Evolutionary conservation across 768 basidiomycete species (phyloP).

Genomic region (Thelephora aurantiotincta): DNA sequence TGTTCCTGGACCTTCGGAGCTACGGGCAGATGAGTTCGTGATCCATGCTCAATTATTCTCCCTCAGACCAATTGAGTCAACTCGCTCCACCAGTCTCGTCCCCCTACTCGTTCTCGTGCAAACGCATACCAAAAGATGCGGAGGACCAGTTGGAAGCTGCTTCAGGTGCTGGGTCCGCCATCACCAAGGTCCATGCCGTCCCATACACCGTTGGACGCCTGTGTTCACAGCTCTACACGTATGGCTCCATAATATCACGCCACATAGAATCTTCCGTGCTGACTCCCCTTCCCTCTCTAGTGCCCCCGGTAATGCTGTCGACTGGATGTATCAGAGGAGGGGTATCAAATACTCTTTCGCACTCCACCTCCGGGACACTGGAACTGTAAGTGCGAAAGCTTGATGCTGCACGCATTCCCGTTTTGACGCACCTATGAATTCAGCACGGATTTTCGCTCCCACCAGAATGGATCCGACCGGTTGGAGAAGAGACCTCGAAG

Average conservation of each 20-base stretch:
- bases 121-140: slow-evolving; percentile 45
- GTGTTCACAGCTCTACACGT: slow-evolving; percentile 30
- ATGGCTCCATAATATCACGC: slow-evolving; percentile 9
- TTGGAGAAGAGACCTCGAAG: slow-evolving; percentile 60
- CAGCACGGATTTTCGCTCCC: slow-evolving; percentile 75
- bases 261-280: slow-evolving; percentile 1
- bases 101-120: slow-evolving; percentile 65
- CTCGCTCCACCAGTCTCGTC: slow-evolving; percentile 41
- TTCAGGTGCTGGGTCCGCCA: slow-evolving; percentile 45
- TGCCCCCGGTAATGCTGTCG: slow-evolving; percentile 51
- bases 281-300: slow-evolving; percentile 9
- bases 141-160: slow-evolving; percentile 68
- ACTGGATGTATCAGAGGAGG: slow-evolving; percentile 45
- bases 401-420: background rate
- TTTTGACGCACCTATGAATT: background rate
- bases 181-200: slow-evolving; percentile 39
- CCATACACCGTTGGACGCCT: slow-evolving; percentile 38
- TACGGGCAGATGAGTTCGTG: slow-evolving; percentile 77
- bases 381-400: slow-evolving; percentile 33
- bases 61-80: background rate
- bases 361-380: slow-evolving; percentile 54
- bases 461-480: slow-evolving; percentile 55
- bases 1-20: slow-evolving; percentile 63
- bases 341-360: slow-evolving; percentile 51
- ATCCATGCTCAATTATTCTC: background rate